phyloP scores from a whole-genome alignment of 1,284 basidiomycete species.

The Malassezia psittaci region DNA sequence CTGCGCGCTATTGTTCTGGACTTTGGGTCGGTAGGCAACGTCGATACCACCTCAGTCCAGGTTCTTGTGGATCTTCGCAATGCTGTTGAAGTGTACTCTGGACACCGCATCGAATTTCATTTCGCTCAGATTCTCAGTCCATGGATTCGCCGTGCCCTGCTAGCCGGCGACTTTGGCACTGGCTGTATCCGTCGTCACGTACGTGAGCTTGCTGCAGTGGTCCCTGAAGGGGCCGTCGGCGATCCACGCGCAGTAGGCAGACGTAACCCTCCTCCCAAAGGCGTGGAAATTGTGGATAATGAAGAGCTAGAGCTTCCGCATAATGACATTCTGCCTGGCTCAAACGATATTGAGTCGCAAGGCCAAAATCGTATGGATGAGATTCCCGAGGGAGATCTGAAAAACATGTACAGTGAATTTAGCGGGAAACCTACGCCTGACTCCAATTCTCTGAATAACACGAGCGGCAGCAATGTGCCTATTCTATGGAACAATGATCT shows the following conservation, averaged over 20 bases:
- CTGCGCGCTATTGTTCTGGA: slow-evolving; percentile 82
- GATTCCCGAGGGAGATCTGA: neutral
- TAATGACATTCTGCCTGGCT: neutral
- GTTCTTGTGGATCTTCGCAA: slow-evolving; percentile 76
- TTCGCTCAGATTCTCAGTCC: slow-evolving; percentile 79
- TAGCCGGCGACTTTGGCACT: slow-evolving; percentile 34
- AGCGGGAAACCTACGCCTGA: neutral
- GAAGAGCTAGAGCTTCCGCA: neutral
- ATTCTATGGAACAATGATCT: slow-evolving; percentile 48
- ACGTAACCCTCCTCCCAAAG: neutral
- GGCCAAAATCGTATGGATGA: neutral
- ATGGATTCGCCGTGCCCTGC: slow-evolving; percentile 62
- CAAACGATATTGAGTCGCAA: neutral
- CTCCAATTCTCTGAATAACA: neutral
- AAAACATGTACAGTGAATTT: neutral
- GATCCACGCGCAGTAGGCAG: slow-evolving; percentile 9
- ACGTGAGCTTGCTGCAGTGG: slow-evolving; percentile 48
- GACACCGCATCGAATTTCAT: slow-evolving; percentile 71
- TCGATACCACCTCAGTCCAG: slow-evolving; percentile 73
- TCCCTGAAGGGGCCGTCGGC: slow-evolving; percentile 56
- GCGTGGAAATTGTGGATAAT: neutral
- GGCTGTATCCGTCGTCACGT: slow-evolving; percentile 17
- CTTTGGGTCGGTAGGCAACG: slow-evolving; percentile 64
- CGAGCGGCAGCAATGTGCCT: slow-evolving; percentile 26
- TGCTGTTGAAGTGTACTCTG: slow-evolving; percentile 77